These are phyloP conservation scores for Microdochium trichocladiopsis DNA, from an alignment of 2,329 filamentous ascomycete genomes.

Conservation along the genomic window DNA sequence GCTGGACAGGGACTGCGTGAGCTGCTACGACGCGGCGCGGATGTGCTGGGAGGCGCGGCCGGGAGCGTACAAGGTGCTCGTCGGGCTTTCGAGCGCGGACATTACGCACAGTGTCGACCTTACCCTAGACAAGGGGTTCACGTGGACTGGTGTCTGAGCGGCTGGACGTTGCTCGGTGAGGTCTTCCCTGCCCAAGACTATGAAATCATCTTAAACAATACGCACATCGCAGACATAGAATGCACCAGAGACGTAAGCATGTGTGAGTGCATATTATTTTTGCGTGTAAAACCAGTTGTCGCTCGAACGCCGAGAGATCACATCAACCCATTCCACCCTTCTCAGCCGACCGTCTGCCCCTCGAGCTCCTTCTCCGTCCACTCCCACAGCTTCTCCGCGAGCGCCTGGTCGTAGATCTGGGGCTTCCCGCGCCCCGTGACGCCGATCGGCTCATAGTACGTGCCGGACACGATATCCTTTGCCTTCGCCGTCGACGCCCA, in stretches of 20 bases:
- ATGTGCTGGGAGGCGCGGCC: no score
- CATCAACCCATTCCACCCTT: not conserved
- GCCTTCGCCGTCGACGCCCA: slow-evolving; percentile 32
- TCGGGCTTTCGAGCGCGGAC: not conserved
- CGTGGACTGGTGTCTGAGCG: not conserved
- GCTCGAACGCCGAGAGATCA: not conserved
- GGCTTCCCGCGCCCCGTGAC: slow-evolving; percentile 7
- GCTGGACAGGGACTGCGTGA: slow-evolving; percentile 43
- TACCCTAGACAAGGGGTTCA: not conserved
- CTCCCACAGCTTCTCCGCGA: slow-evolving; percentile 19
- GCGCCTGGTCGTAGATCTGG: slow-evolving; percentile 10
- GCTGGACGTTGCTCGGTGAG: not conserved
- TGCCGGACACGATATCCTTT: slow-evolving; percentile 20
- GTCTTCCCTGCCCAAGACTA: not conserved
- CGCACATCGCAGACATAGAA: not conserved
- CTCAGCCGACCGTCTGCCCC: not conserved
- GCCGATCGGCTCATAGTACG: slow-evolving; percentile 26
- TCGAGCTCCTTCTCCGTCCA: slow-evolving; percentile 17
- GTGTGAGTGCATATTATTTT: not conserved
- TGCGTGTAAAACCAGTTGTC: not conserved
- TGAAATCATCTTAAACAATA: not conserved
- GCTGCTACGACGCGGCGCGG: slow-evolving; percentile 56
- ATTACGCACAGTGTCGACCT: not conserved
- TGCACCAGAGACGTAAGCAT: not conserved
- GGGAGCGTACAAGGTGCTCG: not conserved